Evolutionary conservation across 2,329 filamentous ascomycete genomes (phyloP).

Genomic region (Aspergillus sp.): DNA sequence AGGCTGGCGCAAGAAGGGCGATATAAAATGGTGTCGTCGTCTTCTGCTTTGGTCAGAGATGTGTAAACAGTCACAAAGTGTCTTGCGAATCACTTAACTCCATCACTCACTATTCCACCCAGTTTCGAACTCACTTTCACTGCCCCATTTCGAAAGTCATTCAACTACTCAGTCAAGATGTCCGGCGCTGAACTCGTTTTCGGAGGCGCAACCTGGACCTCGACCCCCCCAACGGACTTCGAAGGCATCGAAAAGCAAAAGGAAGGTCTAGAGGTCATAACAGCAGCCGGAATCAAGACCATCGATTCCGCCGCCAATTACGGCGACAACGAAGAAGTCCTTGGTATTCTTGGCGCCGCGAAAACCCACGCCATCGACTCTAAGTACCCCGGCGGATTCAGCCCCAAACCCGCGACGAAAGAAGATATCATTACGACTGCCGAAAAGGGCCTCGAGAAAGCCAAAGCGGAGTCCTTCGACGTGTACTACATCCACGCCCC

Average conservation of each 20-base stretch:
- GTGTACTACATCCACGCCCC: conserved; percentile 38
- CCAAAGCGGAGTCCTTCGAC: background rate
- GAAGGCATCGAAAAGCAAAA: background rate
- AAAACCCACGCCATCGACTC: background rate
- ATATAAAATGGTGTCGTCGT: too few species aligned
- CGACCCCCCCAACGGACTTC: background rate
- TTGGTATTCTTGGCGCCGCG: background rate
- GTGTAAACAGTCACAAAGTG: too few species aligned
- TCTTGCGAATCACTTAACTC: too few species aligned
- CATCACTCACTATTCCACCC: too few species aligned
- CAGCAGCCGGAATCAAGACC: background rate
- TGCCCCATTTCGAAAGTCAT: too few species aligned
- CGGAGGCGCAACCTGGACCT: background rate
- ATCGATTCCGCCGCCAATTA: background rate
- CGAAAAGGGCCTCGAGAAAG: background rate
- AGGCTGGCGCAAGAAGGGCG: too few species aligned
- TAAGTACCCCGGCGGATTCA: background rate
- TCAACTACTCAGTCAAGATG: background rate
- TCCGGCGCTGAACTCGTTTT: background rate
- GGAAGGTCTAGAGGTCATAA: background rate
- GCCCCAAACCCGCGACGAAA: background rate
- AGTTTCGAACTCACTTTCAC: too few species aligned
- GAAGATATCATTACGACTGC: background rate
- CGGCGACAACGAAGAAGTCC: background rate
- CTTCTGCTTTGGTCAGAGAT: too few species aligned